phyloP scores from a whole-genome alignment of 495 filamentous ascomycete species.

The Lophium mytilinum region DNA sequence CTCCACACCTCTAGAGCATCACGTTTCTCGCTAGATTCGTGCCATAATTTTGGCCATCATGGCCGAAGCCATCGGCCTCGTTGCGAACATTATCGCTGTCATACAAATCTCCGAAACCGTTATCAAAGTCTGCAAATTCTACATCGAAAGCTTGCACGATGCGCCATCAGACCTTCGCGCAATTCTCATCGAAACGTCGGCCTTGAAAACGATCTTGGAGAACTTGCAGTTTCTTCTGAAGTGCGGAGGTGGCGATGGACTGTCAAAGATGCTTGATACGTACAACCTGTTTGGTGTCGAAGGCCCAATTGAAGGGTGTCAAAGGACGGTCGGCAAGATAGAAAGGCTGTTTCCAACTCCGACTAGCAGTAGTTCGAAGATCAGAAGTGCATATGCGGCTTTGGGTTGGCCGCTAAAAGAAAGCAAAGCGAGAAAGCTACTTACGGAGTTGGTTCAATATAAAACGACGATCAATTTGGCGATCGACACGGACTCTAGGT shows the following conservation, averaged over 20 bases:
- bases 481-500: conserved; percentile 17
- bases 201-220: conserved; percentile 20
- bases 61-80: conserved; percentile 3
- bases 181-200: conserved; percentile 24
- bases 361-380: neutral
- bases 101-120: conserved; percentile 27
- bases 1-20: no score
- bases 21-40: no score
- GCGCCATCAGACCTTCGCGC: conserved; percentile 20
- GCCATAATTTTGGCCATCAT: neutral
- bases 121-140: conserved; percentile 25
- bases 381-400: conserved; percentile 7
- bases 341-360: neutral
- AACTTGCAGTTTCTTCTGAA: conserved; percentile 15
- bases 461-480: conserved; percentile 26
- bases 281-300: neutral
- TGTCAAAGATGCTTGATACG: no score
- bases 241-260: neutral
- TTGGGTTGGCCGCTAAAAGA: conserved; percentile 27
- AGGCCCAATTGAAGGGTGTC: conserved; percentile 4
- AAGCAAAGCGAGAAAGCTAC: conserved; percentile 14
- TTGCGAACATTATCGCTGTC: conserved; percentile 9
- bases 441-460: conserved; percentile 24
- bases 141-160: conserved; percentile 20
- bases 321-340: neutral